Percentiles rank a stretch among this genome's conserved stretches.
phyloP scores from a whole-genome alignment of 148 eudicot genomes.

The Rhododendron molle region DNA sequence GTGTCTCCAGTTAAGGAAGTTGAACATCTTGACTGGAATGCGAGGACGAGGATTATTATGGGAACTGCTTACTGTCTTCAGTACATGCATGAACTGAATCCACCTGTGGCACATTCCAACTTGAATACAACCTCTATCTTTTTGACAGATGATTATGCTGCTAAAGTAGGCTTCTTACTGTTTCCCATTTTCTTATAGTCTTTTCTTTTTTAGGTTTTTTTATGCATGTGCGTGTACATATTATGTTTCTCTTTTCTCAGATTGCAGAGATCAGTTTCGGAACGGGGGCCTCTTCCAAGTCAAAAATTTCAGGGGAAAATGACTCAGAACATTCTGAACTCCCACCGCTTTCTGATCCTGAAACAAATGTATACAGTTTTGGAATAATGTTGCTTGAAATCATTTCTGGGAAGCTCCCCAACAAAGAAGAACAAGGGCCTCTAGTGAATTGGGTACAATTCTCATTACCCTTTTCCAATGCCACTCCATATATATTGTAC shows the following conservation, averaged over 20 bases:
- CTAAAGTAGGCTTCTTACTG: slow-evolving; percentile 53
- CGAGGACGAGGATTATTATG: slow-evolving; percentile 81
- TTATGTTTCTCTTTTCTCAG: slow-evolving; percentile 28
- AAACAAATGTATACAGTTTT: slow-evolving; percentile 61
- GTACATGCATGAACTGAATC: slow-evolving; percentile 76
- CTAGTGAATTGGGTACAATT: slow-evolving; percentile 67
- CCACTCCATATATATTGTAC: neutral
- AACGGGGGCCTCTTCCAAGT: slow-evolving; percentile 27
- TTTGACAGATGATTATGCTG: slow-evolving; percentile 92
- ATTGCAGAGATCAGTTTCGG: slow-evolving; percentile 55
- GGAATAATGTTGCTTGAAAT: slow-evolving; percentile 78
- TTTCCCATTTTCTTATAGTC: neutral
- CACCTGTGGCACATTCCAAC: slow-evolving; percentile 56
- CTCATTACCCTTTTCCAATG: neutral
- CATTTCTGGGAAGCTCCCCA: slow-evolving; percentile 64
- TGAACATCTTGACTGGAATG: slow-evolving; percentile 85
- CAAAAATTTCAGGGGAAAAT: slow-evolving; percentile 28
- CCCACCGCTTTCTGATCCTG: slow-evolving; percentile 38
- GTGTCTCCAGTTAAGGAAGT: slow-evolving; percentile 34
- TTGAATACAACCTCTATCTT: slow-evolving; percentile 47
- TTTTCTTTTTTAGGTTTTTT: neutral
- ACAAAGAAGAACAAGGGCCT: slow-evolving; percentile 59
- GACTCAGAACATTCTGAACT: slow-evolving; percentile 32
- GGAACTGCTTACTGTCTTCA: slow-evolving; percentile 90
- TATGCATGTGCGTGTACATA: neutral